A percentile compares a stretch with the other conserved stretches of the same genome.
Evolutionary conservation across 2,329 filamentous ascomycete genomes (phyloP).

Genomic region (Nectriaceae sp.): DNA sequence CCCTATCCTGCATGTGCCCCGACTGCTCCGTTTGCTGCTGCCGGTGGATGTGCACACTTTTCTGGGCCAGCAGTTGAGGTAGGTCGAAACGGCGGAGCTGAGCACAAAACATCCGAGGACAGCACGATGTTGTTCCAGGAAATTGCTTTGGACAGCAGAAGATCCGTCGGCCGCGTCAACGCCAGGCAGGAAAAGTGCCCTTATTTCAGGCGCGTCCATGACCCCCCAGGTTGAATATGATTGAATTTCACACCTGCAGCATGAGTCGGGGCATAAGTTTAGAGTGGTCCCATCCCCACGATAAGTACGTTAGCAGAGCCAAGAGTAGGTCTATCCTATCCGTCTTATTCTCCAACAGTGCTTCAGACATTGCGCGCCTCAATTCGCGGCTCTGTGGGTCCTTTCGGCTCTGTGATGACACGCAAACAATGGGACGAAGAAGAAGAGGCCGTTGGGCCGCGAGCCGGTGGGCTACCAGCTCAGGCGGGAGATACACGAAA

Average conservation of each 20-base stretch:
- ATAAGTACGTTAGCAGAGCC: constrained; percentile 2
- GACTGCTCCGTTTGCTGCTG: neutral
- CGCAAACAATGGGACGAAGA: neutral
- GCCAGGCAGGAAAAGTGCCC: neutral
- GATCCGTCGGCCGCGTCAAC: neutral
- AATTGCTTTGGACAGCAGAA: neutral
- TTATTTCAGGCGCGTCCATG: neutral
- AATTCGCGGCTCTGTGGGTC: neutral
- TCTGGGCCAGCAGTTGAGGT: neutral
- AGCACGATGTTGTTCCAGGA: constrained; percentile 3
- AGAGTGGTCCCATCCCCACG: constrained; percentile 7
- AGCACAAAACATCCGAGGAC: constrained; percentile 6
- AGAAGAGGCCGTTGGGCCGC: neutral
- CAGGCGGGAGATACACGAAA: neutral
- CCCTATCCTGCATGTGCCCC: neutral
- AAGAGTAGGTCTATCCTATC: constrained; percentile 1
- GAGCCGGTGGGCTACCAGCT: neutral
- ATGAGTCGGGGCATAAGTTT: constrained; percentile 1
- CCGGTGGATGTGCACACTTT: neutral
- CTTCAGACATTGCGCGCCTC: neutral
- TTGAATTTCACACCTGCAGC: constrained; percentile 1
- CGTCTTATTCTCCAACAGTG: neutral
- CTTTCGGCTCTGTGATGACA: neutral
- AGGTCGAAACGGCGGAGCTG: constrained; percentile 4
- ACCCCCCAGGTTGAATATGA: neutral